Evolutionary conservation across 345 rosid genomes (phyloP).

Genomic region (Mallotus nudiflorus): DNA sequence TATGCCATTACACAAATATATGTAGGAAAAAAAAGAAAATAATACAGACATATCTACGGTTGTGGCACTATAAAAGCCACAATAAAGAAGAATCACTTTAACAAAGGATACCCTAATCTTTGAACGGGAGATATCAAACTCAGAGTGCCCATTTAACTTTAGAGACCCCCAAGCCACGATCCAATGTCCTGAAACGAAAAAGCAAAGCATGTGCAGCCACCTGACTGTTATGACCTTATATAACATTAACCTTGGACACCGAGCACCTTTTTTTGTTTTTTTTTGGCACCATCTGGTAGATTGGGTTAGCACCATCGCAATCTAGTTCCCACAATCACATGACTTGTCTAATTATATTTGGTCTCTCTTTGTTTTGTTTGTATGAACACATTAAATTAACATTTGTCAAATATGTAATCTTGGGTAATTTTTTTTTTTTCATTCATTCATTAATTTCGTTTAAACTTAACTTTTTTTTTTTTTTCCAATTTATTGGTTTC

Average conservation of each 20-base stretch:
- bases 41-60: no score
- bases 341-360: conserved; percentile 13
- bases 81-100: background rate
- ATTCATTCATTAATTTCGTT: background rate
- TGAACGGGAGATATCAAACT: background rate
- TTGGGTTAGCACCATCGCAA: background rate
- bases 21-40: no score
- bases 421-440: no score
- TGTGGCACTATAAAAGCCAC: no score
- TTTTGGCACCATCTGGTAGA: background rate
- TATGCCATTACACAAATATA: no score
- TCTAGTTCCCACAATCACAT: conserved; percentile 21
- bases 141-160: background rate
- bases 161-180: conserved; percentile 31
- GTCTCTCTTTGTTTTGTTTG: background rate
- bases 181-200: conserved; percentile 4
- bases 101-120: background rate
- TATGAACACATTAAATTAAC: background rate
- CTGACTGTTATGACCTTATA: conserved; percentile 5
- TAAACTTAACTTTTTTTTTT: no score
- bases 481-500: background rate
- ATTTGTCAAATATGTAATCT: no score
- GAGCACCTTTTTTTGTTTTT: no score
- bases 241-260: background rate
- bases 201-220: conserved; percentile 37